Conservation (phyloP, 2,329 filamentous ascomycete species). For the Diaporthe sp. region DNA sequence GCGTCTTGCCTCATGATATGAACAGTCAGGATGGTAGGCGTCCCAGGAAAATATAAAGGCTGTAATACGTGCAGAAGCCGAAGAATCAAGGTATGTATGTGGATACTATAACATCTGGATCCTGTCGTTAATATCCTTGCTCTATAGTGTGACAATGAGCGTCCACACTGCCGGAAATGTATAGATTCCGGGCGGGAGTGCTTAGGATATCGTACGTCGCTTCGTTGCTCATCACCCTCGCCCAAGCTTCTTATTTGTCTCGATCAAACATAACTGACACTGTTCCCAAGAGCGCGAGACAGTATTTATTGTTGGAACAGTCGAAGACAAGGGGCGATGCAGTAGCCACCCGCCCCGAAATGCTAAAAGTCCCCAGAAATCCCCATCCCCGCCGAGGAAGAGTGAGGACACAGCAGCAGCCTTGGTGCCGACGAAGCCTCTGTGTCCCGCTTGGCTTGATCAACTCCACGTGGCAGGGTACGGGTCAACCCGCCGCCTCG, state of each 20-base stretch:
- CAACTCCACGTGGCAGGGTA: conserved; percentile 56
- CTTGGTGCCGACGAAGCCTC: conserved; percentile 55
- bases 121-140: background rate
- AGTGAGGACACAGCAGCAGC: conserved; percentile 46
- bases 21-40: conserved; percentile 67
- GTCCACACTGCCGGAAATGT: conserved; percentile 73
- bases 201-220: conserved; percentile 67
- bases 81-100: conserved; percentile 66
- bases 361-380: conserved; percentile 55
- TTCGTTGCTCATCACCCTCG: background rate
- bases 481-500: conserved; percentile 54
- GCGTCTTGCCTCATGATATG: conserved; percentile 22
- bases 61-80: conserved; percentile 73
- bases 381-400: conserved; percentile 41
- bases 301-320: conserved; percentile 74
- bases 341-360: conserved; percentile 68
- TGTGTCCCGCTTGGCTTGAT: conserved; percentile 66
- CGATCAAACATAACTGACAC: conserved; percentile 3
- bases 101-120: background rate
- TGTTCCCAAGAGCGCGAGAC: conserved; percentile 57
- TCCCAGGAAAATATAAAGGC: conserved; percentile 74
- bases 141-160: conserved; percentile 71
- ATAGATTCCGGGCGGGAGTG: conserved; percentile 69
- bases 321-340: conserved; percentile 66
- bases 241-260: background rate